Evolutionary conservation across 2,329 filamentous ascomycete genomes (phyloP).

Genomic region (Arthrobotrys conoides): DNA sequence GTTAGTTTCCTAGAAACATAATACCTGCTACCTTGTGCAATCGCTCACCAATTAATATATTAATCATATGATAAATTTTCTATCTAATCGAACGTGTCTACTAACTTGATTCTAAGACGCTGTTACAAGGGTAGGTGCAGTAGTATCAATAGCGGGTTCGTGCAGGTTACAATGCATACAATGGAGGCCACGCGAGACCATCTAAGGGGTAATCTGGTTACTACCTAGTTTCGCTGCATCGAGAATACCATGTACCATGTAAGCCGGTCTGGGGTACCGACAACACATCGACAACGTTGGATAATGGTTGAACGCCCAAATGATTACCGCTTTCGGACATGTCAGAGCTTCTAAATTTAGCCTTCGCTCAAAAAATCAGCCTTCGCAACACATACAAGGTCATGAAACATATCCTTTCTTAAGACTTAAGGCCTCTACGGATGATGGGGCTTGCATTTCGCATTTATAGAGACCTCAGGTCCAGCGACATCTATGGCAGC

Average conservation of each 20-base stretch:
- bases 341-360: conserved; percentile 47
- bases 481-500: conserved; percentile 1
- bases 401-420: conserved; percentile 3
- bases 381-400: background rate
- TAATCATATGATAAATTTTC: too few relatives aligned
- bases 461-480: background rate
- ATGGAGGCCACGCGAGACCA: background rate
- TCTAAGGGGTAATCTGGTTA: background rate
- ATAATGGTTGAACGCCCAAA: background rate
- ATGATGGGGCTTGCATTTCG: conserved; percentile 2
- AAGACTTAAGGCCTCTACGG: background rate
- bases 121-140: background rate
- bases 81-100: too few relatives aligned
- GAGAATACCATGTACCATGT: too few relatives aligned
- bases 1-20: background rate
- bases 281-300: background rate
- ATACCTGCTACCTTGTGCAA: background rate
- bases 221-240: background rate
- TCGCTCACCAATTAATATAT: too few relatives aligned
- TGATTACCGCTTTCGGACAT: conserved; percentile 46
- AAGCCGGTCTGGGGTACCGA: too few relatives aligned
- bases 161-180: background rate
- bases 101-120: background rate
- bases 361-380: background rate
- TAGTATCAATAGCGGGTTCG: background rate